These are phyloP conservation scores for Calonectria pauciramosa DNA, from an alignment of 2,329 filamentous ascomycete genomes.

Conservation along the genomic window DNA sequence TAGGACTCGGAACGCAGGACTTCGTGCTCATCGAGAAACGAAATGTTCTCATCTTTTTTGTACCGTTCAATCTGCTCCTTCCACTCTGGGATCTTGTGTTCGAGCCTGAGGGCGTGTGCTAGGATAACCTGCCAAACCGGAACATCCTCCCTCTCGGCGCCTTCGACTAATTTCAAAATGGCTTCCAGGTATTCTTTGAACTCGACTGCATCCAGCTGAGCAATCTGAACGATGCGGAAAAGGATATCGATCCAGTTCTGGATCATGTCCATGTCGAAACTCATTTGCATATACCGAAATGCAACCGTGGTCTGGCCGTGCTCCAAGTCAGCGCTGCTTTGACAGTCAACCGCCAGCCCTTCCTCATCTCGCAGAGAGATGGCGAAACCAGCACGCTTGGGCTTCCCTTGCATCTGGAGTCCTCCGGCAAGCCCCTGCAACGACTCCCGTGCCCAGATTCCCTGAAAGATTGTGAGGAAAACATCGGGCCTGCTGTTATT, in stretches of 20 bases:
- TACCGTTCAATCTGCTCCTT: constrained; percentile 34
- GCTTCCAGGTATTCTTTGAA: constrained; percentile 3
- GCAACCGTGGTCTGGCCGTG: constrained; percentile 37
- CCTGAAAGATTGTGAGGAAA: constrained; percentile 12
- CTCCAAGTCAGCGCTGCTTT: background rate
- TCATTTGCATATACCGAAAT: constrained; percentile 45
- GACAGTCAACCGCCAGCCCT: background rate
- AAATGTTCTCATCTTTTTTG: constrained; percentile 19
- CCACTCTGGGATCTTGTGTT: constrained; percentile 37
- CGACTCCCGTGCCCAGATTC: constrained; percentile 26
- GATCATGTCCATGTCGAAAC: constrained; percentile 39
- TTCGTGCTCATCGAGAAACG: constrained; percentile 27
- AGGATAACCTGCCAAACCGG: constrained; percentile 33
- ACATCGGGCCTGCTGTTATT: constrained; percentile 9
- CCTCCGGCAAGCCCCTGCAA: background rate
- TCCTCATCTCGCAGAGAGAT: constrained; percentile 4
- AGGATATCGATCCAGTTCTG: constrained; percentile 40
- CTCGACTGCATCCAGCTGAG: background rate
- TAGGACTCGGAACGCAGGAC: background rate
- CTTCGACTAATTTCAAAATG: constrained; percentile 5
- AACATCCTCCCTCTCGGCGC: background rate
- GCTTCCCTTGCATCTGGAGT: accelerated
- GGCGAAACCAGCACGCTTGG: constrained; percentile 14
- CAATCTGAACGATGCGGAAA: constrained; percentile 32
- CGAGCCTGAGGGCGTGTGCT: constrained; percentile 19